Evolutionary conservation across 2,329 filamentous ascomycete species (phyloP), one percentile per base, ranked within the genome.

Genomic region (Alternaria atra): DNA sequence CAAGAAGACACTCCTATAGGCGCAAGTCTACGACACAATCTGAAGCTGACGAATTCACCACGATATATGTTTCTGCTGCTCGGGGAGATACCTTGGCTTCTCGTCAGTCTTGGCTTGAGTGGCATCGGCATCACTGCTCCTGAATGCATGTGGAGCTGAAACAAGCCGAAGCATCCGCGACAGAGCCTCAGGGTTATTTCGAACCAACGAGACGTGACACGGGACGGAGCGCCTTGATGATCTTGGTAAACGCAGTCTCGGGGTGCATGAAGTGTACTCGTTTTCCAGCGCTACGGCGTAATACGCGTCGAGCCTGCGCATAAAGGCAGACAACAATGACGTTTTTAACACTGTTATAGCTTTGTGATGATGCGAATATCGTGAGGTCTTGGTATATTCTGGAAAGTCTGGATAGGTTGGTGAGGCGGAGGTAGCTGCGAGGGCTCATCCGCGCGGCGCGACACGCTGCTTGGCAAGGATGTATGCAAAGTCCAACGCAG

Each of bases 1-100:
- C 15, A 48, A 13, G 4, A 23, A 48, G 46, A 34, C 13, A 8
- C 23, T 4, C 8, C 25, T 35, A 23, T n/a, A 34, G 46, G 30
- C 23, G 5, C 17, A 48, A 35, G 12, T 25, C 7, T 12, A 10
- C 29, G 5, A 23, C 9, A 17, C 15, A 8, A 20, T 50, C 23
- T 8, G 32, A 10, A 50, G 46, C 46, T 50, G 46, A 50, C 30
- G 46, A 25, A 8, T 37, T 50, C 46, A 27, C 37, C 3, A 32
- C 46, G 8, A 35, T 37, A 17, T 2, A 25, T 50, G 32, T 37
- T 50, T 50, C 32, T 50, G 46, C 27, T 47, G 43, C 46, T 50
- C 30, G 46, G 46, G 30, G 46, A 50, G 46, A 50, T 50, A 37
- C 32, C 46, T 50, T 50, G 46, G 46, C 46, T 13, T 50, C 32